These are phyloP conservation scores for Zygnema circumcarinatum DNA, from an alignment of 139 green algal species.

Conservation along the genomic window DNA sequence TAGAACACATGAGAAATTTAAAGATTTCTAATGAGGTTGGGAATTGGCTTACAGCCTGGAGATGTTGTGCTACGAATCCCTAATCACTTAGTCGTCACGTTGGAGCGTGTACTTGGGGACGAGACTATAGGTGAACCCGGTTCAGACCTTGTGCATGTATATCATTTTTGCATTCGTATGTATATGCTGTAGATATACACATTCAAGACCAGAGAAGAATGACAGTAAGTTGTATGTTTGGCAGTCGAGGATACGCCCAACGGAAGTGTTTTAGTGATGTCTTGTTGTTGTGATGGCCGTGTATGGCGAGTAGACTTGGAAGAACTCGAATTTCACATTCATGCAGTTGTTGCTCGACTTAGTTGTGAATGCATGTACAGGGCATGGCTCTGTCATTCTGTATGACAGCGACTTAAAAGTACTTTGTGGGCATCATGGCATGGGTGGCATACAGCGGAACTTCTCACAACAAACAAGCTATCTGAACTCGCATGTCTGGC, in stretches of 20 bases:
- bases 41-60: constrained; percentile 66
- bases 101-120: constrained; percentile 85
- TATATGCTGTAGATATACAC: constrained; percentile 14
- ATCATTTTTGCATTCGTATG: constrained; percentile 14
- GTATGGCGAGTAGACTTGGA: no score
- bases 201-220: neutral
- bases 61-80: constrained; percentile 81
- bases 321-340: no score
- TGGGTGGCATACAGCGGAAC: constrained; percentile 82
- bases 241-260: neutral
- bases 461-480: constrained; percentile 92
- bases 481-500: constrained; percentile 86
- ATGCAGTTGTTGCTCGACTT: no score
- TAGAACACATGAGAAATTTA: no score
- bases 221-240: neutral
- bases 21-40: neutral
- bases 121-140: constrained; percentile 69
- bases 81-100: constrained; percentile 81
- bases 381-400: no score
- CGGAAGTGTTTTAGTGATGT: no score
- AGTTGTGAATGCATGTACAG: no score
- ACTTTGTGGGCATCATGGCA: constrained; percentile 7
- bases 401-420: neutral
- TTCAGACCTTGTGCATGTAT: constrained; percentile 24
- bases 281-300: no score